Percentiles rank a stretch among this genome's conserved stretches.
Evolutionary conservation across 768 basidiomycete species (phyloP).

Genomic region (Candolleomyces aberdarensis): DNA sequence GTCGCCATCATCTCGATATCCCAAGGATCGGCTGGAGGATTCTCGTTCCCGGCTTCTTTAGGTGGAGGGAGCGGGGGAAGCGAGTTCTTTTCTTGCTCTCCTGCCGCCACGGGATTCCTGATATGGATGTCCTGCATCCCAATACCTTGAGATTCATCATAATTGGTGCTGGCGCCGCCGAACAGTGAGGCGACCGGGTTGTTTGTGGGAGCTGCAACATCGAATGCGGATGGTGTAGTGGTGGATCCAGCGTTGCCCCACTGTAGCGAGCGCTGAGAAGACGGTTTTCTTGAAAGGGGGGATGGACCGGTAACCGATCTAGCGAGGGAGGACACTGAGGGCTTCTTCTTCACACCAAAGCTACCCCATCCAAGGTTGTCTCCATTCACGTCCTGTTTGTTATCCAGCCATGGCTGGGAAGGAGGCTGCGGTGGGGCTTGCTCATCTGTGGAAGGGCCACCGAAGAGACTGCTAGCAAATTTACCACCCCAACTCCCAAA

Average conservation of each 20-base stretch:
- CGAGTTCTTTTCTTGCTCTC: neutral
- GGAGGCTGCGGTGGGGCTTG: neutral
- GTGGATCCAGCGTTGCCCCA: neutral
- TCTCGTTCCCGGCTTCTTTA: neutral
- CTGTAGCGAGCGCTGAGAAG: neutral
- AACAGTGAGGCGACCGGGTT: conserved; percentile 1
- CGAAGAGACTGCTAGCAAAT: neutral
- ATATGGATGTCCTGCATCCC: neutral
- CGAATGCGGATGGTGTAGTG: neutral
- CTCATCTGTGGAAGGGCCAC: neutral
- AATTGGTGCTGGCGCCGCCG: neutral
- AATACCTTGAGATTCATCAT: neutral
- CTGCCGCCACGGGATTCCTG: neutral
- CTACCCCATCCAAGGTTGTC: neutral
- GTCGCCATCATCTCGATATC: neutral
- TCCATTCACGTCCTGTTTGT: neutral
- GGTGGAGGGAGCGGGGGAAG: neutral
- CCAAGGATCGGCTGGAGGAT: neutral
- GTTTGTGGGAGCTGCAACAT: neutral
- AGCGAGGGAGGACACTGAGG: neutral
- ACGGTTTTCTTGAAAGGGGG: neutral
- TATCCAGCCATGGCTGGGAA: neutral
- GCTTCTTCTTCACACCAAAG: neutral
- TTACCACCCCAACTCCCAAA: neutral
- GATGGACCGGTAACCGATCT: neutral